Evolutionary conservation across 23 red algal species (phyloP).

Genomic region (Agarophyton chilense): DNA sequence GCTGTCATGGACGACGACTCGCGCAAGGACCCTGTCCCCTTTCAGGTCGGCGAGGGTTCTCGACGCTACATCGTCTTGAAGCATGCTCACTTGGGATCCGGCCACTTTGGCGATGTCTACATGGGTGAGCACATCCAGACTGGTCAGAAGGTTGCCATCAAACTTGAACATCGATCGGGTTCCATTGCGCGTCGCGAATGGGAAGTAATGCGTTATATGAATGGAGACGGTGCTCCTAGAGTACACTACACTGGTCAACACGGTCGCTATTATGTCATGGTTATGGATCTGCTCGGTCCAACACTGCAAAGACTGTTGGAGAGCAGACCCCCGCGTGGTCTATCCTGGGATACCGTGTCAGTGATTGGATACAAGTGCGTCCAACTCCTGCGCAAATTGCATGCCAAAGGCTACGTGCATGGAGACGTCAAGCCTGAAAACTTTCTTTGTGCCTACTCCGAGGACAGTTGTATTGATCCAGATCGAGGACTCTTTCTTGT

Average conservation of each 20-base stretch:
- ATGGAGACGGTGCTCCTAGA: conserved; percentile 82
- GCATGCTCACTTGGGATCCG: conserved; percentile 86
- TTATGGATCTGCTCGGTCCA: conserved; percentile 96
- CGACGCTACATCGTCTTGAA: conserved; percentile 72
- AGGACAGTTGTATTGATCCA: conserved; percentile 35
- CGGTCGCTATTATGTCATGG: conserved; percentile 97
- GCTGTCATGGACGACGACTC: conserved; percentile 62
- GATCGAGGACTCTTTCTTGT: conserved; percentile 86
- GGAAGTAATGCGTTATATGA: conserved; percentile 93
- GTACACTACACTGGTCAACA: conserved; percentile 93
- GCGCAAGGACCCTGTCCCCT: conserved; percentile 84
- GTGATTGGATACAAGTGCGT: conserved; percentile 90
- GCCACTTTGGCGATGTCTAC: conserved; percentile 99
- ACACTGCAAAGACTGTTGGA: conserved; percentile 93
- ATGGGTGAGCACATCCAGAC: conserved; percentile 77
- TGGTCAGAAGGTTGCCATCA: conserved; percentile 89
- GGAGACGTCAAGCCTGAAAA: conserved; percentile 99
- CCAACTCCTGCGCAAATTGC: conserved; percentile 82
- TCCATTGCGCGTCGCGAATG: conserved; percentile 94
- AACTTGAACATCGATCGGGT: conserved; percentile 96
- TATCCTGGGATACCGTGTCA: conserved; percentile 82
- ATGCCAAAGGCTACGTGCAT: conserved; percentile 90
- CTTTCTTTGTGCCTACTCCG: conserved; percentile 86
- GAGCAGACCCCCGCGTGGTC: conserved; percentile 63
- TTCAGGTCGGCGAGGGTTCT: conserved; percentile 66